Evolutionary conservation across 2,329 filamentous ascomycete species (phyloP).

Genomic region (Amylocarpus encephaloides): DNA sequence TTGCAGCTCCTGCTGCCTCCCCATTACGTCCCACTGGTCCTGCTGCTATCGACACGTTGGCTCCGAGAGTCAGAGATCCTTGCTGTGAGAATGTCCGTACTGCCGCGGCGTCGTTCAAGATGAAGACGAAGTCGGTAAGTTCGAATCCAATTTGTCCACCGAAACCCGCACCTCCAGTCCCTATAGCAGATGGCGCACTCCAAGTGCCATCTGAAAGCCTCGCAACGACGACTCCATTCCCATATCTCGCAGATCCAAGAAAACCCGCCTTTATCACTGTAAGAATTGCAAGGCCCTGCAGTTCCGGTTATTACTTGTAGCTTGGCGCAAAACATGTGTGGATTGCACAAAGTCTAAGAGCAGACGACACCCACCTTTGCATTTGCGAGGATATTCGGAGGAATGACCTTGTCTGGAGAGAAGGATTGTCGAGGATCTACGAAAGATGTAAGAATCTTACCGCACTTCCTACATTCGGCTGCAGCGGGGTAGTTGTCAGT

Average conservation of each 20-base stretch:
- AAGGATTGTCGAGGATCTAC: constrained; percentile 90
- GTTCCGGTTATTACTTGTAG: constrained; percentile 10
- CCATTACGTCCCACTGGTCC: constrained; percentile 92
- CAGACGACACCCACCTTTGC: constrained; percentile 62
- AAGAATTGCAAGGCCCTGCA: constrained; percentile 70
- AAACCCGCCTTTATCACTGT: constrained; percentile 85
- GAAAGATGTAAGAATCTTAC: constrained; percentile 91
- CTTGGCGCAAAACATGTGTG: background rate
- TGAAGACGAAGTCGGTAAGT: constrained; percentile 93
- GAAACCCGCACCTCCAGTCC: constrained; percentile 73
- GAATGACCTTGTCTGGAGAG: constrained; percentile 95
- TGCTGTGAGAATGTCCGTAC: constrained; percentile 92
- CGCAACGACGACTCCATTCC: constrained; percentile 75
- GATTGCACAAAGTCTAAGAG: background rate
- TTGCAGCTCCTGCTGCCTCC: constrained; percentile 90
- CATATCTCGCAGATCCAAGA: constrained; percentile 74
- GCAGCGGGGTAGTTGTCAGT: constrained; percentile 21
- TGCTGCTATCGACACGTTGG: constrained; percentile 92
- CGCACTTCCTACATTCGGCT: constrained; percentile 98
- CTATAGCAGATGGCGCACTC: constrained; percentile 77
- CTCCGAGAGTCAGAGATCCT: constrained; percentile 85
- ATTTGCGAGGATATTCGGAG: constrained; percentile 78
- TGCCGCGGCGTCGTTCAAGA: constrained; percentile 83
- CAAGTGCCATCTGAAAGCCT: constrained; percentile 70
- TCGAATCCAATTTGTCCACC: constrained; percentile 85